Base-by-base conservation (phyloP, 345 rosid genomes). In the Citrus hindsii region DNA sequence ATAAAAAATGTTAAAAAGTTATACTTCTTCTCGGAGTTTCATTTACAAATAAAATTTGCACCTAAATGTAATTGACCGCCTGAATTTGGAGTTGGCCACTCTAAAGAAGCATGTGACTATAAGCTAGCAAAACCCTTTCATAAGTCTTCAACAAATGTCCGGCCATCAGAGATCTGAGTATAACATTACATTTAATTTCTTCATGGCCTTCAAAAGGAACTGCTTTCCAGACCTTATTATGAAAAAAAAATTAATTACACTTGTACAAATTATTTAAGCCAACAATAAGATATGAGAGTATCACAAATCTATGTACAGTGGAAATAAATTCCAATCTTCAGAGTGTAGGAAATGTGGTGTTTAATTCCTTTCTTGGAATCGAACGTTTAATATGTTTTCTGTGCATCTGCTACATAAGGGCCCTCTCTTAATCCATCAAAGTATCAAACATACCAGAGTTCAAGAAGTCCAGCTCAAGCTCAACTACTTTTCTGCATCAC, bases 281-380 rank as follows among this genome's bases (percentile, higher is more conserved):
- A 14, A 74, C 28, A 59, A 58, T 46, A 9, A 7, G n/a, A 59
- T 9, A 28, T 16, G 3, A 67, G 13, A 56, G 28, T 25, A 59
- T 58, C 75, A 69, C 56, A 61, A 58, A 77, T 33, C 19, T 18
- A 74, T 71, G 25, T 37, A 73, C 78, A 51, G 1, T 48, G 42
- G 37, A 38, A 21, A 73, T 25, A n/a, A 51, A 21, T 40, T 16
- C 48, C 66, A 18, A 60, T 38, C 61, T 28, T 59, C 46, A 62
- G 35, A 19, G 56, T 65, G 19, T 35, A n/a, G 22, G 58, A 66
- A 21, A 24, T 72, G 28, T 27, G 27, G 58, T n/a, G 56, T 21
- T 53, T 16, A 40, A 6, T 76, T 71, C 35, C 32, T 35, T 73
- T 76, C n/a, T 9, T 63, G 71, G 42, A 18, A 64, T 76, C 38